Evolutionary conservation across 164 flowering plant genomes (phyloP), one percentile per base, ranked within the genome.

Genomic region (Hamamelis virginiana): DNA sequence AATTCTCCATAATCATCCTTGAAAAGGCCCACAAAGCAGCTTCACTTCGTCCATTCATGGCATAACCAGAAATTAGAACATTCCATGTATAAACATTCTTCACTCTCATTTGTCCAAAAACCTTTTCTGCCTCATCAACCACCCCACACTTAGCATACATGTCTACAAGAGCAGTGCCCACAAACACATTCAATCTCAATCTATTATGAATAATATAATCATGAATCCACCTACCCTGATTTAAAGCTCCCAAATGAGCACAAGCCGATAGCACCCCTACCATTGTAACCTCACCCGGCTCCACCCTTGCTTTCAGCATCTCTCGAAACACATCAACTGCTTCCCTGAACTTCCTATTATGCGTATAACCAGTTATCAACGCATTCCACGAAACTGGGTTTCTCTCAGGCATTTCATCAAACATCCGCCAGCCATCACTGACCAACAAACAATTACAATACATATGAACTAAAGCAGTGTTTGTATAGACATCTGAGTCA

Each of bases 371-470:
- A 45, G 74, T 76, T 16, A 84, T 71, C 66, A 84, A 67, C 0
- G 80, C 76, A 57, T 79, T 83, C 84, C 84, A 83, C 0, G 83
- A 62, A 28, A 81, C 84, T 11, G 63, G 43, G 46, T 81, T 80
- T 57, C 76, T 79, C 1, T 26, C 70, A 12, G 74, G 71, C 78
- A 81, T 79, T 67, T 77, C 80, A 71, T 80, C 83, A 64, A 84
- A 84, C 75, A 81, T 0, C 25, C 22, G 65, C 16, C 76, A 70
- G 0, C 71, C 82, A 10, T 78, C 77, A 8, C 6, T 67, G 59
- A 71, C 53, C 26, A 23, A 60, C 11, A 19, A 38, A 62, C 83
- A 77, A 8, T 28, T 18, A 5, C 60, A 26, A 52, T 81, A 84
- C 80, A 84, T 68, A 66, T 72, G 64, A n/a, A 84, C 70, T 11